Base-by-base conservation (phyloP, 2,329 filamentous ascomycete species). In the Phoma sp. region DNA sequence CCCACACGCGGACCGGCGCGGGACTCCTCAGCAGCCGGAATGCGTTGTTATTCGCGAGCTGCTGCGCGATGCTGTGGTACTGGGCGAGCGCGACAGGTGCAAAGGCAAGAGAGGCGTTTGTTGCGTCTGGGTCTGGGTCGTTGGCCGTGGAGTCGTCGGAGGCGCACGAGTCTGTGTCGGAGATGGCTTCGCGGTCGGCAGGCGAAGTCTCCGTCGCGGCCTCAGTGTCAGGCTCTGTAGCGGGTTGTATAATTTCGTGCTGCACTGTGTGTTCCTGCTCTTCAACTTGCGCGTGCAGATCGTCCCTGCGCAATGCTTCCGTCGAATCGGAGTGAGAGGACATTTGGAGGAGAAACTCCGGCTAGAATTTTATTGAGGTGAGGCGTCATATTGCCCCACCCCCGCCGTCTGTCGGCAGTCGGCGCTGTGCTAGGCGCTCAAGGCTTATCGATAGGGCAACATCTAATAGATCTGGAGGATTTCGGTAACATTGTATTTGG, bases 1-100 rank as follows among this genome's bases (percentile, higher is more conserved):
- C 59, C 66, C 63, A 68, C 33, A 64, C 55, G 46, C 67, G 66
- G 27, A 69, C 61, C 11, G 64, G 65, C 22, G 62, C 65, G 23
- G 66, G 67, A 38, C 64, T 61, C 49, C 60, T 60, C 14, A 69
- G 61, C 46, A 68, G 64, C 48, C 65, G 59, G 33, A 58, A 62
- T 53, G 62, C 32, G 47, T 62, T 62, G 64, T 66, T 65, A 44
- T 58, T 48, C 58, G 64, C 65, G 58, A 66, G 58, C 43, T 60
- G 61, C 50, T 62, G 51, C 35, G 42, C 37, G 24, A 66, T 50
- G 53, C 49, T 54, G 58, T 66, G 63, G 57, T 64, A 66, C 43
- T 68, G 63, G 58, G 63, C 64, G 41, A 66, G 60, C 50, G 59
- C 63, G 30, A 66, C 55, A 1, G 60, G 56, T 11, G 63, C 63